phyloP scores from a whole-genome alignment of 768 basidiomycete species.

The Sarcodon sp. region DNA sequence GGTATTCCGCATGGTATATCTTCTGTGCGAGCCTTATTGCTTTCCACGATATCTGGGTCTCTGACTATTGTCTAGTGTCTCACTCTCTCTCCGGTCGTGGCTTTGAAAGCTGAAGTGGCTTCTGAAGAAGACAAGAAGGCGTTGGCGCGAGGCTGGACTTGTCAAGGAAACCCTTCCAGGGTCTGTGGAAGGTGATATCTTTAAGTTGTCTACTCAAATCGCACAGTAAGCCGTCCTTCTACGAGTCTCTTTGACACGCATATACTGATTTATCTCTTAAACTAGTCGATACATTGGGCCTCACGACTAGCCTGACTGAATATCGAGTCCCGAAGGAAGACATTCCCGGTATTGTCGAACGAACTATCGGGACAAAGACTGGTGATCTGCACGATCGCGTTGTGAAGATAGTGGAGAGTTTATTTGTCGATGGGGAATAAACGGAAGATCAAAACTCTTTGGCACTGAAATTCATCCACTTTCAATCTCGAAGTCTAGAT shows the following conservation, averaged over 20 bases:
- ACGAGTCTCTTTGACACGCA: neutral
- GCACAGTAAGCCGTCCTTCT: slow-evolving; percentile 28
- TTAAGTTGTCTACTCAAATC: slow-evolving; percentile 38
- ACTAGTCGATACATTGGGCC: slow-evolving; percentile 44
- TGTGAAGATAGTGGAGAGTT: neutral
- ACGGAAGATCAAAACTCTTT: too few relatives aligned
- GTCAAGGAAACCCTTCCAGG: slow-evolving; percentile 46
- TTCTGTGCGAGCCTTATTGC: slow-evolving; percentile 34
- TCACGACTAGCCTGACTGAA: slow-evolving; percentile 43
- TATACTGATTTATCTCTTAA: slow-evolving; percentile 17
- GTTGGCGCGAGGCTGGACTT: slow-evolving; percentile 43
- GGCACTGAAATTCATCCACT: too few relatives aligned
- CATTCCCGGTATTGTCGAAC: slow-evolving; percentile 36
- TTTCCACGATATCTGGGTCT: neutral
- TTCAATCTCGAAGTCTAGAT: too few relatives aligned
- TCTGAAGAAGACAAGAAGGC: slow-evolving; percentile 50
- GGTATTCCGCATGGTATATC: slow-evolving; percentile 75
- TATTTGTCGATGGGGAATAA: neutral
- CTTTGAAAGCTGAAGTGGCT: slow-evolving; percentile 41
- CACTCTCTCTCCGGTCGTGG: slow-evolving; percentile 54
- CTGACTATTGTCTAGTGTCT: slow-evolving; percentile 35
- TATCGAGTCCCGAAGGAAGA: slow-evolving; percentile 55
- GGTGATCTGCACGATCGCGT: neutral
- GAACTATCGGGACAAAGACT: slow-evolving; percentile 23
- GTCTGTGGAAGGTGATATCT: slow-evolving; percentile 47